phyloP scores from a whole-genome alignment of 2,329 filamentous ascomycete species.

The Cladosporium phlei region DNA sequence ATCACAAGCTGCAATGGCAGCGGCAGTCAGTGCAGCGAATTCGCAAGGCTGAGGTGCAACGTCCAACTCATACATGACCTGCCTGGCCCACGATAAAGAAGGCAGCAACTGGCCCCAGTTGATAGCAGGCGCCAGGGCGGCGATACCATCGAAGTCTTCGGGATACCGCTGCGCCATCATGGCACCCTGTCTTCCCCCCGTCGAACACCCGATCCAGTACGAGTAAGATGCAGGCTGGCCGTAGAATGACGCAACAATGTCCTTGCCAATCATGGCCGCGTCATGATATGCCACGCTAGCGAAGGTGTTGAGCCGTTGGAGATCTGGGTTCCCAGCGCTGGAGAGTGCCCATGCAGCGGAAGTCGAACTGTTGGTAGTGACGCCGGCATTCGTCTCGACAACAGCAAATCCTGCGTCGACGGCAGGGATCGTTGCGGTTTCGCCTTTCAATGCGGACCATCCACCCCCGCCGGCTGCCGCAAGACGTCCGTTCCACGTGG shows the following conservation, averaged over 20 bases:
- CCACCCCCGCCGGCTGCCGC: slow-evolving; percentile 35
- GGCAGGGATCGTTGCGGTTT: slow-evolving; percentile 20
- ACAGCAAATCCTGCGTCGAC: slow-evolving; percentile 15
- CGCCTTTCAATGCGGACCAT: slow-evolving; percentile 16
- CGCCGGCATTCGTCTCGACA: slow-evolving; percentile 14
- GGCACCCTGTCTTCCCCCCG: slow-evolving; percentile 35
- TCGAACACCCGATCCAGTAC: slow-evolving; percentile 37
- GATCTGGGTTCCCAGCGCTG: slow-evolving; percentile 32
- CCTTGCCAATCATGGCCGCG: slow-evolving; percentile 31
- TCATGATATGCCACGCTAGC: slow-evolving; percentile 32
- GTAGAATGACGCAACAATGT: slow-evolving; percentile 29
- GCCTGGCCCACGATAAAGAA: slow-evolving; percentile 31
- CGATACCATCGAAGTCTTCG: slow-evolving; percentile 36
- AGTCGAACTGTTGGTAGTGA: slow-evolving; percentile 9
- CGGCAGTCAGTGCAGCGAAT: slow-evolving; percentile 31
- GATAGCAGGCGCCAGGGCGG: slow-evolving; percentile 37
- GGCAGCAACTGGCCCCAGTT: slow-evolving; percentile 31
- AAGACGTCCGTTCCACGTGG: slow-evolving; percentile 31
- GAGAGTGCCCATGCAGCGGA: slow-evolving; percentile 24
- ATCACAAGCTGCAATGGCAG: slow-evolving; percentile 35
- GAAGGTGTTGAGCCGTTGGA: slow-evolving; percentile 32
- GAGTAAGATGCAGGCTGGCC: slow-evolving; percentile 29
- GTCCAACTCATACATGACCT: slow-evolving; percentile 22
- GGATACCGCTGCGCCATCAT: slow-evolving; percentile 37
- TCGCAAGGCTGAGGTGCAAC: slow-evolving; percentile 31